These are phyloP conservation scores for Aspergillus nanangensis DNA, from an alignment of 495 filamentous ascomycete genomes.

Conservation along the genomic window DNA sequence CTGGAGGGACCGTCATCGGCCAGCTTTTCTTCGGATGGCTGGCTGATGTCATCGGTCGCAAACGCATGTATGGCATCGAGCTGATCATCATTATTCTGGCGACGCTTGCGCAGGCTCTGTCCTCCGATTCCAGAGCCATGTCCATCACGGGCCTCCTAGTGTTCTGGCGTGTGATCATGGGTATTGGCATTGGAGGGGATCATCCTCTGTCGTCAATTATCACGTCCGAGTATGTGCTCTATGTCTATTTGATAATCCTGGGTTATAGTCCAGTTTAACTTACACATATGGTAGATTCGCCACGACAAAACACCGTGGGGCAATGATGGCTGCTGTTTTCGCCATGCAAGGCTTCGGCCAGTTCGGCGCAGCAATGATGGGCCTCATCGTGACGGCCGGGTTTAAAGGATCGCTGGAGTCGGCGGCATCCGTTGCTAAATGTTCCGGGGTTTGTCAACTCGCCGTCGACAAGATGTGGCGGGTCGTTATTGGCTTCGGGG, in stretches of 20 bases:
- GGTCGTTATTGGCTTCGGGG: slow-evolving; percentile 70
- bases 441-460: slow-evolving; percentile 59
- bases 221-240: slow-evolving; percentile 61
- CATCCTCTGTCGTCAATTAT: slow-evolving; percentile 84
- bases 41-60: slow-evolving; percentile 74
- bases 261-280: slow-evolving; percentile 1
- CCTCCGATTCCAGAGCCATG: slow-evolving; percentile 62
- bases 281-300: slow-evolving; percentile 53
- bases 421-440: slow-evolving; percentile 43
- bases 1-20: slow-evolving; percentile 78
- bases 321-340: slow-evolving; percentile 87
- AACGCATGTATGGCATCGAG: slow-evolving; percentile 85
- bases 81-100: slow-evolving; percentile 84
- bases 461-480: slow-evolving; percentile 89
- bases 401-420: slow-evolving; percentile 64
- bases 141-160: slow-evolving; percentile 72
- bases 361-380: slow-evolving; percentile 64
- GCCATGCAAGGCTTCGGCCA: slow-evolving; percentile 82
- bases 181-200: slow-evolving; percentile 80
- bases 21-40: slow-evolving; percentile 78
- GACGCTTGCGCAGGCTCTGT: slow-evolving; percentile 71
- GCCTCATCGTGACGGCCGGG: slow-evolving; percentile 64
- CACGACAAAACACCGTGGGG: slow-evolving; percentile 78
- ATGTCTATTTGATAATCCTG: slow-evolving; percentile 4
- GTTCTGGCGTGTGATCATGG: slow-evolving; percentile 89